Conservation (phyloP, 1,139 yeast species). For the Kluyveromyces sp. region DNA sequence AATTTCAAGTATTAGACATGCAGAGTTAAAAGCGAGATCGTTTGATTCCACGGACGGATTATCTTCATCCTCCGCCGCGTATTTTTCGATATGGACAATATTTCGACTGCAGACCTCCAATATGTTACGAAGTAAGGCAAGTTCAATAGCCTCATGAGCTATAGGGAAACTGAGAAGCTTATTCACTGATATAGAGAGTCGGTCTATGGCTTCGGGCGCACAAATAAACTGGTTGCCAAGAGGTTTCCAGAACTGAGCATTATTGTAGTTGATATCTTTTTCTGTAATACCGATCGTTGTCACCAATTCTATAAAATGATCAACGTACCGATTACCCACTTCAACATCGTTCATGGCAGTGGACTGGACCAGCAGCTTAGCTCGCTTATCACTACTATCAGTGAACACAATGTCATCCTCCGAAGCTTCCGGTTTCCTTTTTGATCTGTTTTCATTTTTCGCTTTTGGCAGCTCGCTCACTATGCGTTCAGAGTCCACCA, state of each 20-base stretch:
- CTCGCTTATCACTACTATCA: neutral
- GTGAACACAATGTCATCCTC: conserved; percentile 5
- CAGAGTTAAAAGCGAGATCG: conserved; percentile 34
- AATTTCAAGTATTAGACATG: conserved; percentile 38
- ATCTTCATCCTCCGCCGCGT: conserved; percentile 4
- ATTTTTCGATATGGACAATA: conserved; percentile 10
- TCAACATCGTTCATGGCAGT: conserved; percentile 9
- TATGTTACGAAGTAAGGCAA: conserved; percentile 12
- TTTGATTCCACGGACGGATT: conserved; percentile 9
- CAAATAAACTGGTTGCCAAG: conserved; percentile 12
- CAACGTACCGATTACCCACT: conserved; percentile 19
- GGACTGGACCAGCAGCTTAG: neutral
- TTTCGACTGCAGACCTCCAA: conserved; percentile 20
- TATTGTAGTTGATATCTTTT: conserved; percentile 4
- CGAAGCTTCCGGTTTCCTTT: conserved; percentile 2
- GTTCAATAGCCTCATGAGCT: conserved; percentile 12
- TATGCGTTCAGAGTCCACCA: conserved; percentile 5
- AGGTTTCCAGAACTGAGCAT: conserved; percentile 20
- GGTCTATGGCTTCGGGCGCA: conserved; percentile 14
- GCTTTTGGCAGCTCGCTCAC: neutral
- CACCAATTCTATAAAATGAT: conserved; percentile 15
- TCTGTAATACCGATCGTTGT: conserved; percentile 11
- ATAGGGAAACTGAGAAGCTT: conserved; percentile 17
- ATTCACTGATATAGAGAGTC: conserved; percentile 16
- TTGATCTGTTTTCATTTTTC: neutral